Evolutionary conservation across 768 basidiomycete genomes (phyloP).

Genomic region (Crassisporium funariophilum): DNA sequence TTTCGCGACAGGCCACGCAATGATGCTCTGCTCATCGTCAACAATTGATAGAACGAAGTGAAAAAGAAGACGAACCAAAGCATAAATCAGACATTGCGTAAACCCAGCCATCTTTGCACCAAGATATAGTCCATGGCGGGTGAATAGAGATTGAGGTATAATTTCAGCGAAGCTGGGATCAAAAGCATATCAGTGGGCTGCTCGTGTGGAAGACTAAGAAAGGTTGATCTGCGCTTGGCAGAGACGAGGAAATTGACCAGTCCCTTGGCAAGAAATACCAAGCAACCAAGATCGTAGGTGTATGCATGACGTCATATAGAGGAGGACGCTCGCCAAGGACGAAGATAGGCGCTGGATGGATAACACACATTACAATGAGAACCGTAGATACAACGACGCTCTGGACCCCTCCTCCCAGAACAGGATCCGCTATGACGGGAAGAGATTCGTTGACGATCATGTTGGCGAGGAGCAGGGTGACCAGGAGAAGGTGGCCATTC

Average conservation of each 20-base stretch:
- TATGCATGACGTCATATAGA: slow-evolving; percentile 32
- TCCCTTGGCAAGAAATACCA: slow-evolving; percentile 5
- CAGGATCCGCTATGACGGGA: slow-evolving; percentile 78
- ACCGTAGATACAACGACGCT: slow-evolving; percentile 83
- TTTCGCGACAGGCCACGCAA: slow-evolving; percentile 88
- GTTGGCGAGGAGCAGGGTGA: slow-evolving; percentile 82
- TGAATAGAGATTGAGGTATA: slow-evolving; percentile 91
- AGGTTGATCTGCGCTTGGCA: slow-evolving; percentile 1
- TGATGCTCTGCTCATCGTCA: slow-evolving; percentile 50
- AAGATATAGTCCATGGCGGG: slow-evolving; percentile 85
- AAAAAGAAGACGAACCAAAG: slow-evolving; percentile 48
- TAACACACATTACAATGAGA: slow-evolving; percentile 84
- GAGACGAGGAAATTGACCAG: not conserved
- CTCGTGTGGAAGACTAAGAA: not conserved
- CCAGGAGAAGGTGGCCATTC: slow-evolving; percentile 81
- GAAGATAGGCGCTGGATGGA: too few species aligned
- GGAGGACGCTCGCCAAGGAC: slow-evolving; percentile 3
- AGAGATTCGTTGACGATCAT: slow-evolving; percentile 93
- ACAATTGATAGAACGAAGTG: slow-evolving; percentile 1
- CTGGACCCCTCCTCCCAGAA: slow-evolving; percentile 77
- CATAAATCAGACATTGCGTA: slow-evolving; percentile 67
- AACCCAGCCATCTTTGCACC: slow-evolving; percentile 85
- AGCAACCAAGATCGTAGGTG: not conserved
- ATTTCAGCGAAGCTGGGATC: slow-evolving; percentile 79
- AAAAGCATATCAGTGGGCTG: not conserved